Conservation (phyloP, 805 yeast genomes). For the Spathaspora passalidarum region DNA sequence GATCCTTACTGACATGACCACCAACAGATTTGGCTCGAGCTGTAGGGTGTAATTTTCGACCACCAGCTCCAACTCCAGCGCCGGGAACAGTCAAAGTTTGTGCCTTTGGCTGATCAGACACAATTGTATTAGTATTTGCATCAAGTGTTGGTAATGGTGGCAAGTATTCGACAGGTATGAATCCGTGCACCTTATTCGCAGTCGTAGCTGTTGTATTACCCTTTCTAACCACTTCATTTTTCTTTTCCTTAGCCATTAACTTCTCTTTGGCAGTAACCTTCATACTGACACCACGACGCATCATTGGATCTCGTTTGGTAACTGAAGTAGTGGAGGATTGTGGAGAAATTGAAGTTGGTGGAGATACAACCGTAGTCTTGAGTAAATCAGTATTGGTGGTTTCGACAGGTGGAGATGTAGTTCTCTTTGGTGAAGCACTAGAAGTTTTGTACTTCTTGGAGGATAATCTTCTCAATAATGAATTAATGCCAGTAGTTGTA, state of each 20-base stretch:
- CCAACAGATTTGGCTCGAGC: conserved; percentile 88
- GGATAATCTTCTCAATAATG: conserved; percentile 35
- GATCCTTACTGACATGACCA: conserved; percentile 66
- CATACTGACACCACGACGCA: conserved; percentile 61
- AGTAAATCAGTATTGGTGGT: not conserved
- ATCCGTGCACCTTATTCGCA: conserved; percentile 31
- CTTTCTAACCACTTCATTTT: not conserved
- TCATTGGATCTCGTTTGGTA: conserved; percentile 35
- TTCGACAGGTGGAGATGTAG: conserved; percentile 1
- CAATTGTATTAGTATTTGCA: conserved; percentile 22
- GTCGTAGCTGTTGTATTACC: conserved; percentile 8
- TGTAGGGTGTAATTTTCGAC: conserved; percentile 61
- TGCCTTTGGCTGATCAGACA: conserved; percentile 1
- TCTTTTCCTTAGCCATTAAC: conserved; percentile 14
- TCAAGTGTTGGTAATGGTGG: conserved; percentile 45
- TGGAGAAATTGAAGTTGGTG: conserved; percentile 12
- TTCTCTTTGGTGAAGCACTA: conserved; percentile 12
- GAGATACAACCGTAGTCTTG: conserved; percentile 11
- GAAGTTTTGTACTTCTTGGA: conserved; percentile 24
- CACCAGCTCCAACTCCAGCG: conserved; percentile 8
- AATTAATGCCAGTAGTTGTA: conserved; percentile 21
- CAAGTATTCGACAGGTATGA: conserved; percentile 39
- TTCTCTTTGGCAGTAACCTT: conserved; percentile 58
- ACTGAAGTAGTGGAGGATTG: conserved; percentile 6
- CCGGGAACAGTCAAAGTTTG: conserved; percentile 8